Conservation (phyloP, 2,329 filamentous ascomycete genomes). For the Berkeleyomyces rouxiae region DNA sequence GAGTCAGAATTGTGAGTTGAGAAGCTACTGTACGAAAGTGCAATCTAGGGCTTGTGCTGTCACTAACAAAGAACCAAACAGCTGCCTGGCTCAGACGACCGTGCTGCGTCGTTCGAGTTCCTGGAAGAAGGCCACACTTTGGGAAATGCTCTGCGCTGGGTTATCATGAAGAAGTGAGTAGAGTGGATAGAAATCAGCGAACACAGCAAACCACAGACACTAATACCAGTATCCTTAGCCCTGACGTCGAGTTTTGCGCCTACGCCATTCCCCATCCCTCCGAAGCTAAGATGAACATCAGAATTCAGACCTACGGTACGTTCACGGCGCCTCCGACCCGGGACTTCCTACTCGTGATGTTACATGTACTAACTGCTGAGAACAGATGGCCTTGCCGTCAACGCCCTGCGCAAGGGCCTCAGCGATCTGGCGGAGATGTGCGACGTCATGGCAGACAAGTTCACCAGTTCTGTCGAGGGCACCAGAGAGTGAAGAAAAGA, state of each 20-base stretch:
- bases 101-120: conserved; percentile 89
- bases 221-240: conserved; percentile 34
- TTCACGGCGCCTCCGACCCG: conserved; percentile 11
- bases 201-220: neutral
- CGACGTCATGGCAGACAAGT: conserved; percentile 86
- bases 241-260: conserved; percentile 92
- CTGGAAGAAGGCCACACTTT: conserved; percentile 87
- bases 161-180: conserved; percentile 95
- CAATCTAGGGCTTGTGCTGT: neutral
- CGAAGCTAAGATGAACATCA: conserved; percentile 88
- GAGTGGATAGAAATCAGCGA: neutral
- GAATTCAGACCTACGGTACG: conserved; percentile 92
- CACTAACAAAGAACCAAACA: conserved; percentile 23
- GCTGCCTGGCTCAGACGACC: conserved; percentile 73
- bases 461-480: conserved; percentile 42
- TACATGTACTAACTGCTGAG: conserved; percentile 13
- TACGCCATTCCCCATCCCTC: conserved; percentile 96
- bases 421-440: conserved; percentile 80
- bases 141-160: conserved; percentile 82
- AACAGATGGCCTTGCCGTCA: conserved; percentile 60
- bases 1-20: conserved; percentile 42
- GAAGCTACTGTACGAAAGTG: neutral
- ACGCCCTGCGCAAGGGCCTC: conserved; percentile 80
- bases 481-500: conserved; percentile 24
- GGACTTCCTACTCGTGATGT: neutral